Conservation (phyloP, 208 protist species). For the Leishmania arabica region DNA sequence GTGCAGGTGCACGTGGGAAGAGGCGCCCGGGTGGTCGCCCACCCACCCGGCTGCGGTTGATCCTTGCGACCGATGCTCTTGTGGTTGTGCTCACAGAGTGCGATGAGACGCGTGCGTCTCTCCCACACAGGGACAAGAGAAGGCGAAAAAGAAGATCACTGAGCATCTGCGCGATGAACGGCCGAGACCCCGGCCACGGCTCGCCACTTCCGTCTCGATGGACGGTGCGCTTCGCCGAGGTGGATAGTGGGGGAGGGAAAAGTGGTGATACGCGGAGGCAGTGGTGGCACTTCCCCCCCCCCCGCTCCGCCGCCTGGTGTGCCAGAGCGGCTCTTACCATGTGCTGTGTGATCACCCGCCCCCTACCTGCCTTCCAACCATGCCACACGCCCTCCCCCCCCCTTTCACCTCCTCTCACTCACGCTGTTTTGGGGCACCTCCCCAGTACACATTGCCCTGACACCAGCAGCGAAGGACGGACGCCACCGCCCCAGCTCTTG, state of each 20-base stretch:
- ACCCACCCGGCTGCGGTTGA: not conserved
- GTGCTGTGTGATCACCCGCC: not conserved
- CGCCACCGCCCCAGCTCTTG: not conserved
- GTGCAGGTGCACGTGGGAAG: not conserved
- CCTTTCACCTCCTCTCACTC: not conserved
- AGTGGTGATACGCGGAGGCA: not conserved
- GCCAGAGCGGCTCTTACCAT: not conserved
- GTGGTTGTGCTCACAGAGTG: not conserved
- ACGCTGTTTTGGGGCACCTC: not conserved
- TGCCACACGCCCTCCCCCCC: not conserved
- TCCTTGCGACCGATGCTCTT: not conserved
- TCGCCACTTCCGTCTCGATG: not conserved
- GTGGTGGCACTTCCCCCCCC: not conserved
- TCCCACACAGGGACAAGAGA: not conserved
- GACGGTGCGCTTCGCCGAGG: not conserved
- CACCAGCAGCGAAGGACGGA: not conserved
- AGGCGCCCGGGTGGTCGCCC: not conserved
- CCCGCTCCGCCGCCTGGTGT: not conserved
- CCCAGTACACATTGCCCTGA: not conserved
- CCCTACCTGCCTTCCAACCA: not conserved
- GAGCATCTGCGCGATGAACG: not conserved
- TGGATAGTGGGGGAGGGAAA: not conserved
- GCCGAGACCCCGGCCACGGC: not conserved
- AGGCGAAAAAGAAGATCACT: not conserved
- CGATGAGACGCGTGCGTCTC: not conserved